Base-by-base conservation (phyloP, 2,329 filamentous ascomycete species). In the Penicillium oxalicum region DNA sequence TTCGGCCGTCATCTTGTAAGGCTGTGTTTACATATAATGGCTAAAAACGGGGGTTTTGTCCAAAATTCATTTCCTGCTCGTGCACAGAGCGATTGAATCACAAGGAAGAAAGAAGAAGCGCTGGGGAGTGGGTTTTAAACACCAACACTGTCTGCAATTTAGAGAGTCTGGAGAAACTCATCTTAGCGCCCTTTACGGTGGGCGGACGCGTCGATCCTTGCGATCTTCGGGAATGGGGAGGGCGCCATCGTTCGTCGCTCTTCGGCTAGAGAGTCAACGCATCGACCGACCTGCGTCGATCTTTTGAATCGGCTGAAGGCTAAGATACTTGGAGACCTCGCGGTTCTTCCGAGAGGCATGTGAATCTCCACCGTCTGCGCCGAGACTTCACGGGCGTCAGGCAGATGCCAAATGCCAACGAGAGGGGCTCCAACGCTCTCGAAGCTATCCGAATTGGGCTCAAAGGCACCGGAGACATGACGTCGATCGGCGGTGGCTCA, bases 361-460 rank as follows among this genome's bases (percentile, higher is more conserved):
- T 60, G 57, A 60, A 60, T 51, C 47, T 46, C 50, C 50, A 49
- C 51, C 39, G 51, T 50, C 48, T 45, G 45, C 50, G 52, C 50
- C 52, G 18, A 18, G 18, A 18, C 18, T 18, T 18, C 18, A 18
- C 18, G 18, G 18, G 18, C 18, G 18, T 18, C 18, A 18, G 18
- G 18, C 18, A 18, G 18, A 18, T 18, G 18, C 18, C 18, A 18
- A 18, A 18, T 18, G 18, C 18, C 18, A 18, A 18, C 18, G 50
- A 51, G 54, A 47, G 46, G 11, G 26, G 26, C 12, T 12, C 32
- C 8, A 24, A 24, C 9, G 12, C 29, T 18, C 32, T 26, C 34
- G 29, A 33, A 33, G 40, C 18, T 43, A 43, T 34, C 42, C 33
- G 5, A 37, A 36, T 44, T 35, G n/a, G 42, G 42, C 43, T 33